Evolutionary conservation across 352 stramenopile genomes (phyloP).

Genomic region (Saprolegnia diclina): DNA sequence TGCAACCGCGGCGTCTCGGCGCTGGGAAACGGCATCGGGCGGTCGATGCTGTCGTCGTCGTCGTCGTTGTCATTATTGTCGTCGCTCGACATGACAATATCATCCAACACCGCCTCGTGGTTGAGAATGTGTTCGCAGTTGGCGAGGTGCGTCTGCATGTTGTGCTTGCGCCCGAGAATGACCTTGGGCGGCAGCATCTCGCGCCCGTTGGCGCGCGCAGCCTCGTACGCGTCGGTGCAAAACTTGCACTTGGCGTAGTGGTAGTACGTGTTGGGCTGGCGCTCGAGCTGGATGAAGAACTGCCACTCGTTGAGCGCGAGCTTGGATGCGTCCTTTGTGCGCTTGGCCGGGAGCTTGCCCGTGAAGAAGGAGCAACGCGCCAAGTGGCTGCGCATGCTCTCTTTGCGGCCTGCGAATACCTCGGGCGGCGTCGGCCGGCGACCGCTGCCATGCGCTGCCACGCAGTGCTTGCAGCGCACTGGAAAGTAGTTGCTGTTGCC

Average conservation of each 20-base stretch:
- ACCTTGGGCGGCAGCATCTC: conserved; percentile 45
- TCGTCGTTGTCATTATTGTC: conserved; percentile 23
- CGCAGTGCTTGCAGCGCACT: conserved; percentile 63
- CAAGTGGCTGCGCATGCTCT: conserved; percentile 77
- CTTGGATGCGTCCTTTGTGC: not conserved
- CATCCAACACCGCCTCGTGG: conserved; percentile 8
- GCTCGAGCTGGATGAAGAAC: conserved; percentile 70
- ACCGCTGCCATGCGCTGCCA: conserved; percentile 52
- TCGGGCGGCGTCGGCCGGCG: conserved; percentile 56
- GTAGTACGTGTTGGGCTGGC: conserved; percentile 65
- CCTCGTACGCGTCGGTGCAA: conserved; percentile 60
- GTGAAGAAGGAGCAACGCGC: conserved; percentile 55
- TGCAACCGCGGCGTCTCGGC: not conserved
- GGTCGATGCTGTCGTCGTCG: not conserved
- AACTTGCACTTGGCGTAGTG: conserved; percentile 78
- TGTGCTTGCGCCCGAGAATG: conserved; percentile 69
- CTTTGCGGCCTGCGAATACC: conserved; percentile 59
- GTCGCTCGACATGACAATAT: conserved; percentile 23
- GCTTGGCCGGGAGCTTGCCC: conserved; percentile 38
- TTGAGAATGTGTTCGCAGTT: conserved; percentile 69
- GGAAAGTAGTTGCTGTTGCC: conserved; percentile 80
- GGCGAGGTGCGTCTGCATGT: conserved; percentile 80
- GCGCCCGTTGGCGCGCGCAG: conserved; percentile 43
- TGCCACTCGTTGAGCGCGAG: conserved; percentile 69
- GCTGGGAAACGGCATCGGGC: not conserved